Evolutionary conservation across 306 rosid species (phyloP).

Genomic region (Corylus heterophylla): DNA sequence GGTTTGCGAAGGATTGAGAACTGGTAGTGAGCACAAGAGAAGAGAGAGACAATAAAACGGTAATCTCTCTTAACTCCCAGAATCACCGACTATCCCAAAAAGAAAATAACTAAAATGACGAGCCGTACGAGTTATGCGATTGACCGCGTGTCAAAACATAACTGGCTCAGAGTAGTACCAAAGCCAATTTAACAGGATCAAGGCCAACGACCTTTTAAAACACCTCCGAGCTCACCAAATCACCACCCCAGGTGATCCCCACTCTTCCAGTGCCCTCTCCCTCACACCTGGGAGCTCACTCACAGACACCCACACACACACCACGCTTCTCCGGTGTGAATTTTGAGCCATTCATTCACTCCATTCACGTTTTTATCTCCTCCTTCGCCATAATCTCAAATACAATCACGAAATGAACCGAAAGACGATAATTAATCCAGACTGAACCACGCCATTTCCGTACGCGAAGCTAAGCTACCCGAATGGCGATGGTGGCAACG

Average conservation of each 20-base stretch:
- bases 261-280: background rate
- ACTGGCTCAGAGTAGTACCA: background rate
- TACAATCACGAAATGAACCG: background rate
- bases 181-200: no score
- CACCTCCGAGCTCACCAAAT: background rate
- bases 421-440: background rate
- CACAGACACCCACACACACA: background rate
- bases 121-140: background rate
- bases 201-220: background rate
- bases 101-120: background rate
- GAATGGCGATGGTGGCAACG: conserved; percentile 41
- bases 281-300: background rate
- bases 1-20: no score
- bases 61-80: no score
- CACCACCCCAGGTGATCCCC: background rate
- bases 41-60: no score
- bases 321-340: background rate
- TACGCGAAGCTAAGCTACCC: conserved; percentile 1
- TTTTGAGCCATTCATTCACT: background rate
- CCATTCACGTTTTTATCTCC: background rate
- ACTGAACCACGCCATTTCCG: background rate
- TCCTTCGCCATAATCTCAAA: background rate
- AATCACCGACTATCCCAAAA: background rate
- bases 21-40: no score
- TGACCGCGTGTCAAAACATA: background rate